These are phyloP conservation scores for Dipsacomyces acuminosporus DNA, from an alignment of 371 early-diverging fungal species.

Conservation along the genomic window DNA sequence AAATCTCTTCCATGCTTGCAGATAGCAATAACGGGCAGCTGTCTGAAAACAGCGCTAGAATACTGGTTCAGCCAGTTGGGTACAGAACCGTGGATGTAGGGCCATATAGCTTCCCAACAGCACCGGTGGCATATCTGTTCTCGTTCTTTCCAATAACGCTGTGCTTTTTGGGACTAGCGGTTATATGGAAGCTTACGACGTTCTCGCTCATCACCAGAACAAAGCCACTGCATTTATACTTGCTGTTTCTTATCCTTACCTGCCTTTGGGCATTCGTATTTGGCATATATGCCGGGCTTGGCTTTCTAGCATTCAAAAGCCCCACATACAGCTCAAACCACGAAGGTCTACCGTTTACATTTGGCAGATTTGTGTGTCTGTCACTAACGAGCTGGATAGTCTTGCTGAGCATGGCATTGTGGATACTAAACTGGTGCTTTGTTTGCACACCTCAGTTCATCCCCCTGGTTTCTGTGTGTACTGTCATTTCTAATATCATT, in stretches of 20 bases:
- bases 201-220: neutral
- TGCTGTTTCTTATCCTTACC: neutral
- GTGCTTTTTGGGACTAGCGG: slow-evolving; percentile 7
- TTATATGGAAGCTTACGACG: slow-evolving; percentile 21
- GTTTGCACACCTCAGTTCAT: slow-evolving; percentile 1
- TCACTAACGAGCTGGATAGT: neutral
- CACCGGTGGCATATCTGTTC: slow-evolving; percentile 13
- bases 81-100: slow-evolving; percentile 10
- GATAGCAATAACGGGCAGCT: too few relatives aligned
- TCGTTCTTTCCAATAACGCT: slow-evolving; percentile 15
- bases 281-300: neutral
- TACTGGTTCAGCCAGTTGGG: slow-evolving; percentile 1
- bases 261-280: neutral
- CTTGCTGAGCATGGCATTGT: neutral
- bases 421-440: neutral
- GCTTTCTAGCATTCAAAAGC: slow-evolving; percentile 3
- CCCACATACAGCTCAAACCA: slow-evolving; percentile 2
- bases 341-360: slow-evolving; percentile 4
- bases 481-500: slow-evolving; percentile 2
- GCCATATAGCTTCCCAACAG: slow-evolving; percentile 7
- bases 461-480: neutral
- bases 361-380: slow-evolving; percentile 6
- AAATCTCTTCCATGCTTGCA: too few relatives aligned
- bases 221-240: neutral
- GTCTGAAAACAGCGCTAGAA: neutral